Evolutionary conservation across 1,284 basidiomycete genomes (phyloP).

Genomic region (Cutaneotrichosporon sp.): DNA sequence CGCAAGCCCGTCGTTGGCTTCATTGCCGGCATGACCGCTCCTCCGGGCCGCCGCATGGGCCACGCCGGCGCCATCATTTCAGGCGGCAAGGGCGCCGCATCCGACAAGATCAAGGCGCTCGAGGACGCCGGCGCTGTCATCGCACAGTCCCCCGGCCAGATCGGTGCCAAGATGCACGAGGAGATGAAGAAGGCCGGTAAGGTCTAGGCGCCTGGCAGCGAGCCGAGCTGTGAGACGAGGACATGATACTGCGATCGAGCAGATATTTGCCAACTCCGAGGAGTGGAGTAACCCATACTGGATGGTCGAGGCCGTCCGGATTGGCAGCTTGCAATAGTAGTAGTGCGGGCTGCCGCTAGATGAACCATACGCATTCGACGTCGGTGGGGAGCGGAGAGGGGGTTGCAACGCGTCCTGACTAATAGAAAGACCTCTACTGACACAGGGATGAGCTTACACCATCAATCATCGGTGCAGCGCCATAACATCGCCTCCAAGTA

Average conservation of each 20-base stretch:
- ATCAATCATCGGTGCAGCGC: too few relatives aligned
- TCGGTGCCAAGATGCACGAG: conserved; percentile 80
- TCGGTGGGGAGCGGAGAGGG: too few relatives aligned
- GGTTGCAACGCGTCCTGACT: too few relatives aligned
- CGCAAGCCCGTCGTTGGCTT: conserved; percentile 98
- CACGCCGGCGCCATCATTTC: conserved; percentile 98
- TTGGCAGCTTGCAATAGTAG: conserved; percentile 1
- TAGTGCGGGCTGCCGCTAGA: conserved; percentile 3
- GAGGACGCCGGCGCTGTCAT: conserved; percentile 89
- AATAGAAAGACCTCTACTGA: too few relatives aligned
- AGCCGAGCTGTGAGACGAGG: too few relatives aligned
- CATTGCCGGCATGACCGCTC: conserved; percentile 95
- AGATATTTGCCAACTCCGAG: too few relatives aligned
- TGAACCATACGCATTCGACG: conserved; percentile 4
- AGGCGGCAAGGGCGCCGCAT: conserved; percentile 94
- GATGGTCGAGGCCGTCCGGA: not conserved
- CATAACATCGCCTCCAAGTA: too few relatives aligned
- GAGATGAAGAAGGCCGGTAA: conserved; percentile 81
- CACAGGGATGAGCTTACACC: too few relatives aligned
- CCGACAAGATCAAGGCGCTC: conserved; percentile 93
- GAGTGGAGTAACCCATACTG: too few relatives aligned
- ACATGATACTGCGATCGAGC: too few relatives aligned
- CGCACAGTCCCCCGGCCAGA: conserved; percentile 93
- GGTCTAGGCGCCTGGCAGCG: conserved; percentile 56
- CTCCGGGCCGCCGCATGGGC: conserved; percentile 96